Conservation (phyloP, 2,329 filamentous ascomycete species). For the Mariannaea sp. region DNA sequence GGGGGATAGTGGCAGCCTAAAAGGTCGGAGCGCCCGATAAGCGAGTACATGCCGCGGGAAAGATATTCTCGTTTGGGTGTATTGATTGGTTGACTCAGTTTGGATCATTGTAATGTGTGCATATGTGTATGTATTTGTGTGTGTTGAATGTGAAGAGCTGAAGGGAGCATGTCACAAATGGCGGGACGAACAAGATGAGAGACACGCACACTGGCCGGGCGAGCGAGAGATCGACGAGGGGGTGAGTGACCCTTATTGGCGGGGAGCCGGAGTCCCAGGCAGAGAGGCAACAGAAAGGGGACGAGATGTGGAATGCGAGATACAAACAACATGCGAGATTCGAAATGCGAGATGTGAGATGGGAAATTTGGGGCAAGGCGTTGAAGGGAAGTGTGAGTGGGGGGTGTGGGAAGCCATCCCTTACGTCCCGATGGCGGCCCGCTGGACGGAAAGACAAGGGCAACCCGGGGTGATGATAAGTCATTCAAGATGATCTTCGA, state of each 20-base stretch:
- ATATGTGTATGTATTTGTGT: too few species aligned
- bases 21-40: conserved; percentile 5
- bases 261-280: not conserved
- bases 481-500: not conserved
- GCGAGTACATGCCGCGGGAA: conserved; percentile 4
- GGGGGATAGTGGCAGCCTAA: not conserved
- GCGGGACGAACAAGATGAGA: not conserved
- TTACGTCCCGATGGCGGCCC: not conserved
- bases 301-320: conserved; percentile 6
- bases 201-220: not conserved
- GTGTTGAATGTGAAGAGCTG: conserved; percentile 1
- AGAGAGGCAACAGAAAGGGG: not conserved
- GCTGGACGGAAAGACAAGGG: not conserved
- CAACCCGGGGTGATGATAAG: too few species aligned
- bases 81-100: not conserved
- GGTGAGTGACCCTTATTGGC: not conserved
- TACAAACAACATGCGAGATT: conserved; percentile 4
- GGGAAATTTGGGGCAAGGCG: not conserved
- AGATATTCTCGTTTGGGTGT: not conserved
- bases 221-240: conserved; percentile 5
- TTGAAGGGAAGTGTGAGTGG: not conserved
- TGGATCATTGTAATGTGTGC: too few species aligned
- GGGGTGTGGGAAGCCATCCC: not conserved
- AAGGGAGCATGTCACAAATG: not conserved
- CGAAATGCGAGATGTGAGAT: conserved; percentile 8